phyloP scores from a whole-genome alignment of 306 rosid species.

The Prunus dulcis region DNA sequence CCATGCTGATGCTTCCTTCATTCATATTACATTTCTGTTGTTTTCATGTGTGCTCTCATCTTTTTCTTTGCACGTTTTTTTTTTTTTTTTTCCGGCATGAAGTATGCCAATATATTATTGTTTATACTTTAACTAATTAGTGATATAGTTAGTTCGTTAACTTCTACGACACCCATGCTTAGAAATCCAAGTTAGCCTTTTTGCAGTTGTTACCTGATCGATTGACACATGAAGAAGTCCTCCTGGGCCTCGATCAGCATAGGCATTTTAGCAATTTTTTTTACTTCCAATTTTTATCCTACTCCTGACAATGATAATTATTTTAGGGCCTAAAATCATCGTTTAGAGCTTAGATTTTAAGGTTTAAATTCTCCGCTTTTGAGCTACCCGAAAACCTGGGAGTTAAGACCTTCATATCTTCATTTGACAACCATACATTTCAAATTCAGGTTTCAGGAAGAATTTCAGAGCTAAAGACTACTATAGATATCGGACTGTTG shows the following conservation, averaged over 20 bases:
- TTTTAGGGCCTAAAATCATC: neutral
- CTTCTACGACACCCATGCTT: neutral
- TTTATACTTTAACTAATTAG: neutral
- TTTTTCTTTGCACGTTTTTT: neutral
- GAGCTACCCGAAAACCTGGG: neutral
- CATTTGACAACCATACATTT: slow-evolving; percentile 3
- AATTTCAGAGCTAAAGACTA: slow-evolving; percentile 74
- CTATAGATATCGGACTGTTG: slow-evolving; percentile 69
- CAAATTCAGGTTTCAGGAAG: slow-evolving; percentile 68
- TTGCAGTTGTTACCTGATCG: neutral
- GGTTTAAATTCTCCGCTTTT: neutral
- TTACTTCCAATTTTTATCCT: no score
- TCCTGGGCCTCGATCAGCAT: neutral
- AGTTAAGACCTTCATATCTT: neutral
- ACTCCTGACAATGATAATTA: neutral
- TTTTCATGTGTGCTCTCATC: neutral
- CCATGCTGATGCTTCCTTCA: neutral
- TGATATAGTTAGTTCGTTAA: neutral
- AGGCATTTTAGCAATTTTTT: neutral
- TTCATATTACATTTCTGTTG: neutral
- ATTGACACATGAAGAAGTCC: neutral
- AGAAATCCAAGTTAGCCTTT: neutral
- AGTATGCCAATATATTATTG: neutral
- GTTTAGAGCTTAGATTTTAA: neutral
- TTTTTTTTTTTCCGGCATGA: neutral